phyloP scores from a whole-genome alignment of 257 asterid genomes.

The Petunia secreta region DNA sequence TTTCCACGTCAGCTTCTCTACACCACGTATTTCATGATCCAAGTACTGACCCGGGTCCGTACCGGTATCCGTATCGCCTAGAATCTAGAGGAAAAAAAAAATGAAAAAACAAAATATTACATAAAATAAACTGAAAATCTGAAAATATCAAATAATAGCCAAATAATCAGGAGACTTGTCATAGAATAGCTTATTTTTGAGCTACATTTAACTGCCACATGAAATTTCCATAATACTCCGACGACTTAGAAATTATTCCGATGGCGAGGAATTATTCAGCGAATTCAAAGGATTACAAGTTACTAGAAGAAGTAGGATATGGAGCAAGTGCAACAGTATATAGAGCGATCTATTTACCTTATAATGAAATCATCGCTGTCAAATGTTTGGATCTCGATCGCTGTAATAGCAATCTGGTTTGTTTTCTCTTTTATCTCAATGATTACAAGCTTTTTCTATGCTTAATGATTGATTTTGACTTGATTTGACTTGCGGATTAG shows the following conservation, averaged over 20 bases:
- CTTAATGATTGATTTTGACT: constrained; percentile 3
- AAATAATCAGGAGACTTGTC: constrained; percentile 36
- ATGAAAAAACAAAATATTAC: not conserved
- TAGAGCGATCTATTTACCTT: constrained; percentile 87
- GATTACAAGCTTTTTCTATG: not conserved
- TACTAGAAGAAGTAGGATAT: constrained; percentile 86
- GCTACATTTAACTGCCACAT: constrained; percentile 24
- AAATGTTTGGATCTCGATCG: constrained; percentile 99
- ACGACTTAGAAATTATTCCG: constrained; percentile 27
- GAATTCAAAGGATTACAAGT: constrained; percentile 76
- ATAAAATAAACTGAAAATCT: not conserved
- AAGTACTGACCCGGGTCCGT: constrained; percentile 22
- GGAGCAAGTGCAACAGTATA: constrained; percentile 97
- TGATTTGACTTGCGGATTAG: constrained; percentile 11
- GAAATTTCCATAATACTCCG: constrained; percentile 20
- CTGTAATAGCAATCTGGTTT: constrained; percentile 95
- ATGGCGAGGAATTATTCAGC: constrained; percentile 56
- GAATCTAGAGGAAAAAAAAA: not conserved
- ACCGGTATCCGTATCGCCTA: constrained; percentile 24
- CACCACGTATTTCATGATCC: constrained; percentile 7
- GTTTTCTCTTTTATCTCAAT: constrained; percentile 29
- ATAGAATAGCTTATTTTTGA: constrained; percentile 17
- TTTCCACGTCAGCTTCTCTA: constrained; percentile 32
- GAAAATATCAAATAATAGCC: constrained; percentile 33
- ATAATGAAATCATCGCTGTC: constrained; percentile 85